Percentiles rank a stretch among this genome's conserved stretches.
These are phyloP conservation scores for Kentomonas sorsogonicus DNA, from an alignment of 208 protist species.

Conservation along the genomic window DNA sequence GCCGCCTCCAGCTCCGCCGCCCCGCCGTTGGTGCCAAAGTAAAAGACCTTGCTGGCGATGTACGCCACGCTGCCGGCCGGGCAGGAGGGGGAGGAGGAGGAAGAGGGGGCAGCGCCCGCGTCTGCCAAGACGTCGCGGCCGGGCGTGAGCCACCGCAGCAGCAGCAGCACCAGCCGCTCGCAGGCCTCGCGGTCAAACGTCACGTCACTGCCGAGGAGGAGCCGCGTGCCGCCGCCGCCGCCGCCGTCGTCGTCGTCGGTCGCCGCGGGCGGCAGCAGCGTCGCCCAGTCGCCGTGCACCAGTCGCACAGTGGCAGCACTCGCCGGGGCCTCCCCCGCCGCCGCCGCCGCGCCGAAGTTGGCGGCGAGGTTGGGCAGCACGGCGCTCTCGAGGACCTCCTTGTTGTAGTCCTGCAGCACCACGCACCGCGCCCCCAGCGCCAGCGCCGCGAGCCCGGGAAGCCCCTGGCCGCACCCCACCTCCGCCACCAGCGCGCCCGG, in stretches of 20 bases:
- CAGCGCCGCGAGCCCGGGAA: conserved; percentile 63
- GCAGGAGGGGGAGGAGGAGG: no score
- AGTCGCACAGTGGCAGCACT: conserved; percentile 40
- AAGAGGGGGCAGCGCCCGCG: no score
- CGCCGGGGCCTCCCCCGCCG: not conserved
- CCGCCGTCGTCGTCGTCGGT: not conserved
- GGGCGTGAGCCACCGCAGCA: conserved; percentile 56
- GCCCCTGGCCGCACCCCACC: conserved; percentile 75
- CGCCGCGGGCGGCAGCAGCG: conserved; percentile 27
- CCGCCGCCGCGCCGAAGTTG: conserved; percentile 18
- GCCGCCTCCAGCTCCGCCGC: conserved; percentile 32
- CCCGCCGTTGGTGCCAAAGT: conserved; percentile 87
- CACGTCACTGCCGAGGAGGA: conserved; percentile 79
- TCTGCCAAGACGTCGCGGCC: no score
- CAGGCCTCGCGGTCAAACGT: conserved; percentile 83
- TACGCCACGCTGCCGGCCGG: conserved; percentile 25
- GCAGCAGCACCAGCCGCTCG: conserved; percentile 54
- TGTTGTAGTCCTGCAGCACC: conserved; percentile 84
- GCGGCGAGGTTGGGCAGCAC: conserved; percentile 73
- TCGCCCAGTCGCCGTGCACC: conserved; percentile 72
- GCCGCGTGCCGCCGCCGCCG: not conserved
- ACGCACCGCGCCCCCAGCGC: conserved; percentile 49
- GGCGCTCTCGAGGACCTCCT: conserved; percentile 68
- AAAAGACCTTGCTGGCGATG: conserved; percentile 85
- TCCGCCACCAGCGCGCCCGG: conserved; percentile 38